Evolutionary conservation across 1,139 yeast species (phyloP).

Genomic region (Magnusiomyces magnusii): DNA sequence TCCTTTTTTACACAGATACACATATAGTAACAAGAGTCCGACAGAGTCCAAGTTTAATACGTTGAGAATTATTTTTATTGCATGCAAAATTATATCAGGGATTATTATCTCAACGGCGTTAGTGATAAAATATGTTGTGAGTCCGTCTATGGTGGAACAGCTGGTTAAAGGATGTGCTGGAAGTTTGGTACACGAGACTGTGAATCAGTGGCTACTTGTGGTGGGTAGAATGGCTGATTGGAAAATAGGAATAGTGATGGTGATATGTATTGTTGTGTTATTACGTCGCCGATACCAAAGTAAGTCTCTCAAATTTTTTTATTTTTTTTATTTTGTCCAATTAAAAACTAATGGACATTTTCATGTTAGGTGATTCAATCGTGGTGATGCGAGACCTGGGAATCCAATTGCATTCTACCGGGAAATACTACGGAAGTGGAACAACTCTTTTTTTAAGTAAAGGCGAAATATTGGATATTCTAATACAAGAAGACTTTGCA

Average conservation of each 20-base stretch:
- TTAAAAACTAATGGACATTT: neutral
- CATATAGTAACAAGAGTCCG: constrained; percentile 1
- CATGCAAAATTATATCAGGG: neutral
- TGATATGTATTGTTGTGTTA: neutral
- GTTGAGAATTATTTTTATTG: neutral
- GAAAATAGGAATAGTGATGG: neutral
- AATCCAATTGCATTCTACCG: constrained; percentile 26
- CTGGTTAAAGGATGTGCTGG: neutral
- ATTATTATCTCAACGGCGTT: neutral
- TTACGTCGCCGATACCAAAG: constrained; percentile 1
- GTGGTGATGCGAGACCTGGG: constrained; percentile 30
- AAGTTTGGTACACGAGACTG: neutral
- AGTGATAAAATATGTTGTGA: neutral
- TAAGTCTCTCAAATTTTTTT: neutral
- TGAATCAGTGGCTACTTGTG: neutral
- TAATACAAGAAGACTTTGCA: constrained; percentile 53
- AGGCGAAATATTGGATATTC: constrained; percentile 44
- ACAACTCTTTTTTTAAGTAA: constrained; percentile 39
- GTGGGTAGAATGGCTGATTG: neutral
- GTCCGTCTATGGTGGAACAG: neutral
- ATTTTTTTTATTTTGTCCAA: neutral
- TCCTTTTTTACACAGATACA: constrained; percentile 7
- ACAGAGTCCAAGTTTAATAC: neutral
- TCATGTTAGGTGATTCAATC: constrained; percentile 19
- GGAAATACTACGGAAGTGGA: constrained; percentile 20